Percentiles rank a stretch among this genome's conserved stretches.
phyloP scores from a whole-genome alignment of 169 alveolate species.

The Plasmodium billcollinsi region DNA sequence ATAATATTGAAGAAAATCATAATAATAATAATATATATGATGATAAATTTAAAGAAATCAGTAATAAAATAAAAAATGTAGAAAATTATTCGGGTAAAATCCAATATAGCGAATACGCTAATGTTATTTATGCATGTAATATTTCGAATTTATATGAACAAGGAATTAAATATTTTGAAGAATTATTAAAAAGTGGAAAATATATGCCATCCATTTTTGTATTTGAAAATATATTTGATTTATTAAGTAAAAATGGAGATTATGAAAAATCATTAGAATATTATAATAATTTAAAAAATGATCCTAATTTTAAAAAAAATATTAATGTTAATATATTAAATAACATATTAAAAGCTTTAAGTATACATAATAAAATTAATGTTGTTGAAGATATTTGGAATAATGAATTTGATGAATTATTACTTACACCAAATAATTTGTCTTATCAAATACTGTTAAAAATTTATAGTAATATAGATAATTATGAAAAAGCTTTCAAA shows the following conservation, averaged over 20 bases:
- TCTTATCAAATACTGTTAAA: constrained; percentile 44
- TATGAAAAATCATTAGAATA: constrained; percentile 51
- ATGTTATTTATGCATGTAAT: constrained; percentile 72
- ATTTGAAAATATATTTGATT: constrained; percentile 61
- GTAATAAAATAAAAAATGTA: constrained; percentile 32
- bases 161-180: constrained; percentile 75
- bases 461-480: constrained; percentile 39
- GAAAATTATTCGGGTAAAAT: constrained; percentile 59
- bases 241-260: constrained; percentile 69
- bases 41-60: constrained; percentile 37
- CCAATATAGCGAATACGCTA: constrained; percentile 71
- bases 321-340: constrained; percentile 60
- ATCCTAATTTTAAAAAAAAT: constrained; percentile 64
- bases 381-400: constrained; percentile 66
- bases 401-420: constrained; percentile 70
- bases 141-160: constrained; percentile 58
- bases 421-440: constrained; percentile 35
- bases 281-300: constrained; percentile 59
- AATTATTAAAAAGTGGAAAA: constrained; percentile 67
- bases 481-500: constrained; percentile 68
- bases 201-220: constrained; percentile 64
- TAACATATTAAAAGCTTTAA: constrained; percentile 56
- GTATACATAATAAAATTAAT: constrained; percentile 48
- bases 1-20: constrained; percentile 5
- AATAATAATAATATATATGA: constrained; percentile 9